A percentile compares a stretch with the other conserved stretches of the same genome.
These are phyloP conservation scores for Backusella parvicylindrica DNA, from an alignment of 192 early-diverging fungal species.

Conservation along the genomic window DNA sequence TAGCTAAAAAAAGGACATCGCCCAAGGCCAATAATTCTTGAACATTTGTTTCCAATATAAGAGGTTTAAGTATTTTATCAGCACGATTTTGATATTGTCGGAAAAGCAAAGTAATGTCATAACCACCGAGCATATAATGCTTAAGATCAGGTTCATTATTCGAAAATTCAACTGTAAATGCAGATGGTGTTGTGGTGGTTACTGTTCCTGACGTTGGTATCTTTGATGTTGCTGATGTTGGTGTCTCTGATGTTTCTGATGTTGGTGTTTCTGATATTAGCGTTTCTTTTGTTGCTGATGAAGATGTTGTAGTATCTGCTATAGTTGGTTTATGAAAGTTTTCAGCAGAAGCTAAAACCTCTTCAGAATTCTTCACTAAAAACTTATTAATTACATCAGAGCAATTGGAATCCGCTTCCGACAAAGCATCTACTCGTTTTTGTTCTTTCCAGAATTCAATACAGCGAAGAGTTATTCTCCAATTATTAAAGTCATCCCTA, in stretches of 20 bases:
- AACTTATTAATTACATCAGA: neutral
- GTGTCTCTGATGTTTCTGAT: neutral
- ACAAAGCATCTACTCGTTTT: neutral
- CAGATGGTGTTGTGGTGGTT: neutral
- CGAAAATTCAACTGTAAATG: neutral
- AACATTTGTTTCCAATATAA: conserved; percentile 1
- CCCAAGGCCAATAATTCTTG: conserved; percentile 11
- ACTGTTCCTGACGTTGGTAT: neutral
- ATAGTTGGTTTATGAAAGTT: neutral
- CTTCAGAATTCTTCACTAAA: neutral
- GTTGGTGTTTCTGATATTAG: neutral
- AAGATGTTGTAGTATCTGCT: neutral
- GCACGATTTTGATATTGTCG: neutral
- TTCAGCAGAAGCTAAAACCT: neutral
- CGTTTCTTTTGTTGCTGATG: neutral
- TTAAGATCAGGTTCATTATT: conserved; percentile 1
- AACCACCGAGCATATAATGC: neutral
- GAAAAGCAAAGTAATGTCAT: neutral
- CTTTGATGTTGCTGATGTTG: neutral
- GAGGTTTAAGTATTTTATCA: neutral
- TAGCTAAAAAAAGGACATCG: conserved; percentile 1
- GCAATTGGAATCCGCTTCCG: neutral
- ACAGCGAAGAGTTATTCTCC: neutral
- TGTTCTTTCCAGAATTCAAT: conserved; percentile 9
- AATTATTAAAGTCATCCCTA: neutral